Evolutionary conservation across 2,329 filamentous ascomycete genomes (phyloP).

Genomic region (Rhynchosporium secalis): DNA sequence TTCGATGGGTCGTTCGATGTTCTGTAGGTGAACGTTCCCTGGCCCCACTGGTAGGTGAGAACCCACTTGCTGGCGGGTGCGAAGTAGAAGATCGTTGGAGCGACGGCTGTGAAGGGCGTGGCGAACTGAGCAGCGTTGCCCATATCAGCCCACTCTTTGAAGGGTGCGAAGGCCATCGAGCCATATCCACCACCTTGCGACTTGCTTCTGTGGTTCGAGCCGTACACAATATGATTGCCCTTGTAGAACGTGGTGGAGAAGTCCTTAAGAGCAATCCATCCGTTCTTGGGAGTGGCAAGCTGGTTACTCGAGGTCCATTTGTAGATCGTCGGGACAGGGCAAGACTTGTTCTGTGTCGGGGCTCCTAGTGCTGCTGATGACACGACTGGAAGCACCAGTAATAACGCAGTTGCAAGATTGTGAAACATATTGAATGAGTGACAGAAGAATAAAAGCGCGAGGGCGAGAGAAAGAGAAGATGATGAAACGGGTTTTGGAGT

Average conservation of each 20-base stretch:
- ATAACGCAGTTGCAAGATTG: background rate
- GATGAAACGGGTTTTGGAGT: too few relatives aligned
- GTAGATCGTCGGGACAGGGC: conserved; percentile 55
- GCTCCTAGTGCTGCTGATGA: background rate
- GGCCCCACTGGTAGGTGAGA: conserved; percentile 66
- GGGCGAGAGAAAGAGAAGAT: background rate
- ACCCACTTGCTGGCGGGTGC: conserved; percentile 61
- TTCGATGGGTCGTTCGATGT: conserved; percentile 60
- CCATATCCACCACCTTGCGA: conserved; percentile 45
- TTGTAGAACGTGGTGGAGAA: conserved; percentile 59
- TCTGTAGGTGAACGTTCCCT: conserved; percentile 58
- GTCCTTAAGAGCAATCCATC: conserved; percentile 62
- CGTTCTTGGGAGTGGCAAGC: conserved; percentile 53
- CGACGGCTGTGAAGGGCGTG: conserved; percentile 51
- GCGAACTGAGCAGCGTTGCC: conserved; percentile 51
- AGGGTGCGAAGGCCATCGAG: conserved; percentile 58
- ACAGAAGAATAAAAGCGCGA: background rate
- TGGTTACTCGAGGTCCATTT: conserved; percentile 53
- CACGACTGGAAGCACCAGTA: background rate
- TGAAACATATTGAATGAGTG: background rate
- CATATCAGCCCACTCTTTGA: conserved; percentile 56
- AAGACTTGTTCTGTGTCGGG: conserved; percentile 35
- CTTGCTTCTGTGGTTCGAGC: conserved; percentile 47
- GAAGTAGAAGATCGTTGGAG: conserved; percentile 65
- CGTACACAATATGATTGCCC: conserved; percentile 62